Base-by-base conservation (phyloP, 441 rosid species). In the Gossypium laxum region DNA sequence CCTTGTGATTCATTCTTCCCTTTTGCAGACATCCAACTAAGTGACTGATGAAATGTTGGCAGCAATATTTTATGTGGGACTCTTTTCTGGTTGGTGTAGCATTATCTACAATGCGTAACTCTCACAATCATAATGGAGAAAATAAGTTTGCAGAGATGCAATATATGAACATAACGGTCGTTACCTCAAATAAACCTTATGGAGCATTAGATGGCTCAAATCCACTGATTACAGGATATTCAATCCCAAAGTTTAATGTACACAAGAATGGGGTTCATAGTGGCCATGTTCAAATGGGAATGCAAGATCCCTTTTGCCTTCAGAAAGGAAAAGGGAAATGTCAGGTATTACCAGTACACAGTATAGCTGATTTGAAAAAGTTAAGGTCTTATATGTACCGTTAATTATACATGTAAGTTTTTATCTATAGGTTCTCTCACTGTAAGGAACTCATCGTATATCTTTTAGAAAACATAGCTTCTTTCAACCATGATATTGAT, bases 41-140 rank as follows among this genome's bases (percentile, higher is more conserved):
- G 14, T 8, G 19, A 47, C 43, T 47, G 41, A 66, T 47, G 22
- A 66, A 65, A 66, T 24, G 1, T 24, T 47, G 56, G 76, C 89
- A 91, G 98, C 83, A 87, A 80, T 89, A 88, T 74, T 91, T 81
- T 83, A 89, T 93, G 94, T 93, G 98, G 97, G 96, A 91, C 60
- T 89, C 98, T 10, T 93, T 93, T 66, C 75, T 85, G 30, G 78
- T 85, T 3, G 94, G 96, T 34, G 91, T 93, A 7, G 96, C 92
- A 10, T 82, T 86, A 43, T 87, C 97, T 48, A 83, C 76, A 48
- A 86, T 93, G 89, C 80, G 78, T 1, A 89, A 83, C 34, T 67
- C 76, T 11, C 41, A 48, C 17, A 76, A 71, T 7, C 68, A 66
- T 28, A 50, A 68, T 18, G 82, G 86, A 22, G 87, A 87, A 80